Percentiles rank a stretch among this genome's conserved stretches.
These are phyloP conservation scores for Proliferodiscus dingleyae DNA, from an alignment of 2,329 filamentous ascomycete species.

Conservation along the genomic window DNA sequence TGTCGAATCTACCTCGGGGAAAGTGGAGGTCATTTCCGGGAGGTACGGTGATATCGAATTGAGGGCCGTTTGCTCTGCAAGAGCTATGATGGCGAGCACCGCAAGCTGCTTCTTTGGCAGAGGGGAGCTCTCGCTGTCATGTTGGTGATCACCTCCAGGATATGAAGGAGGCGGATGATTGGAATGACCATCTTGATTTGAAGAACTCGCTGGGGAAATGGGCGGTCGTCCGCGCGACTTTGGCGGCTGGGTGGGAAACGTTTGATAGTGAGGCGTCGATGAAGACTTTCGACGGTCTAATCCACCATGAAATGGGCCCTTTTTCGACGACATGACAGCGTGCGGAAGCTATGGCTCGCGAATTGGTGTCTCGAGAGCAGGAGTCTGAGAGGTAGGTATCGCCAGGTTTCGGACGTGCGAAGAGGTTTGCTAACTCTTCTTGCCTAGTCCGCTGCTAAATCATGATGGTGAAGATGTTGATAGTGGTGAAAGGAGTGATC, in stretches of 20 bases:
- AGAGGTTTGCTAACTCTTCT: no score
- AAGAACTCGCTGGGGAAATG: slow-evolving; percentile 31
- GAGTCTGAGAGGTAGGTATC: no score
- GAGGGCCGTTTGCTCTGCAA: slow-evolving; percentile 92
- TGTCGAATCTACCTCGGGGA: slow-evolving; percentile 68
- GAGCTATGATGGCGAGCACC: slow-evolving; percentile 79
- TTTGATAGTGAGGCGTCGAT: slow-evolving; percentile 67
- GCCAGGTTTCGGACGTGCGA: no score
- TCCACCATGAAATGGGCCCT: slow-evolving; percentile 3
- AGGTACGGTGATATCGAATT: slow-evolving; percentile 96
- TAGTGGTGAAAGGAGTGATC: not conserved
- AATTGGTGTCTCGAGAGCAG: no score
- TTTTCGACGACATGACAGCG: not conserved
- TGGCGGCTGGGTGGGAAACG: slow-evolving; percentile 72
- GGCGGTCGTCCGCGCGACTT: slow-evolving; percentile 50
- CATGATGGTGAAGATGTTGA: not conserved
- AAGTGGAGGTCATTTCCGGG: slow-evolving; percentile 83
- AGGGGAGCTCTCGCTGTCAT: slow-evolving; percentile 47
- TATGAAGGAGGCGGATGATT: slow-evolving; percentile 26
- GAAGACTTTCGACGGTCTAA: slow-evolving; percentile 32
- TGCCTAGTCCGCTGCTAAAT: no score
- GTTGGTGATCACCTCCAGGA: slow-evolving; percentile 33
- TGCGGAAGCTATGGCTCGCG: not conserved
- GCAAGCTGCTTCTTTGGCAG: slow-evolving; percentile 78
- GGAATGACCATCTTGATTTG: slow-evolving; percentile 24